Conservation (phyloP, 371 early-diverging fungal species). For the Mucor lusitanicus region DNA sequence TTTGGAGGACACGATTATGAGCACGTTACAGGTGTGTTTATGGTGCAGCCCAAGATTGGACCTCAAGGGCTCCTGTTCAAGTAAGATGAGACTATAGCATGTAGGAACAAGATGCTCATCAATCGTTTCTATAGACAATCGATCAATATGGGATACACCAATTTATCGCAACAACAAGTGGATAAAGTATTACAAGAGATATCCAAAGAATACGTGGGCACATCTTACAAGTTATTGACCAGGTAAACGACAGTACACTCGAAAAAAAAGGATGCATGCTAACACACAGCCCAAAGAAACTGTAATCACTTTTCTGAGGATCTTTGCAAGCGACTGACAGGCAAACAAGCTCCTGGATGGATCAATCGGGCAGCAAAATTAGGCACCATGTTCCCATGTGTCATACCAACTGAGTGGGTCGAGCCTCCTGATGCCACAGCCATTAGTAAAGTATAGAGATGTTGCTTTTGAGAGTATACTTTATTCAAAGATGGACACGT, state of each 20-base stretch:
- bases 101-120: not conserved
- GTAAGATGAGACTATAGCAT: slow-evolving; percentile 34
- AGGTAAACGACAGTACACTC: slow-evolving; percentile 46
- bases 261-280: not conserved
- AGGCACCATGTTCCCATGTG: slow-evolving; percentile 69
- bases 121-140: slow-evolving; percentile 49
- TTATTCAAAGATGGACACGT: too few species aligned
- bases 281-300: slow-evolving; percentile 40
- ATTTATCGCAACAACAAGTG: slow-evolving; percentile 49
- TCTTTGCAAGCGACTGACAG: slow-evolving; percentile 52
- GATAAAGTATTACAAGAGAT: slow-evolving; percentile 48
- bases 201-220: slow-evolving; percentile 59
- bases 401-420: slow-evolving; percentile 67
- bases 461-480: not conserved
- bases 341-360: slow-evolving; percentile 64
- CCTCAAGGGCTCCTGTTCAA: slow-evolving; percentile 64
- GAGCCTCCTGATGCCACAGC: slow-evolving; percentile 55
- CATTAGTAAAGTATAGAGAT: not conserved
- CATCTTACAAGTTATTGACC: slow-evolving; percentile 60
- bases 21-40: slow-evolving; percentile 64
- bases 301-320: slow-evolving; percentile 71
- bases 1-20: slow-evolving; percentile 68
- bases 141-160: slow-evolving; percentile 57
- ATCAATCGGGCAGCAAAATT: slow-evolving; percentile 70
- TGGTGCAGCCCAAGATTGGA: slow-evolving; percentile 57